Evolutionary conservation across 148 eudicot species (phyloP).

Genomic region (Diospyros lotus): DNA sequence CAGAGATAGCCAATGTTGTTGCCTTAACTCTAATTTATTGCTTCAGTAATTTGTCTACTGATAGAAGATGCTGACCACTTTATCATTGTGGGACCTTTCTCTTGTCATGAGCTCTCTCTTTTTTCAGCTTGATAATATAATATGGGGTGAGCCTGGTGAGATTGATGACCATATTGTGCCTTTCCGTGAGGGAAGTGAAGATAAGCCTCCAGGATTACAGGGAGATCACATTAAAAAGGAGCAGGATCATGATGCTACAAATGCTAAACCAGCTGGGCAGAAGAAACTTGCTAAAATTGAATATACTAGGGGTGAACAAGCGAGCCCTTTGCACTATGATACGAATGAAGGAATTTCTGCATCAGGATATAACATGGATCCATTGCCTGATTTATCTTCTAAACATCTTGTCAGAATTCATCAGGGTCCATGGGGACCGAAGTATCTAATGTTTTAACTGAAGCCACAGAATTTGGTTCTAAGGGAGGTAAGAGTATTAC

Average conservation of each 20-base stretch:
- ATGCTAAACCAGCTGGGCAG: slow-evolving; percentile 31
- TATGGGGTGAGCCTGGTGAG: slow-evolving; percentile 74
- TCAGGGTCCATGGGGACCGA: slow-evolving; percentile 32
- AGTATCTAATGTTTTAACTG: slow-evolving; percentile 24
- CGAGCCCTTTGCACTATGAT: slow-evolving; percentile 18
- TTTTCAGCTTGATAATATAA: slow-evolving; percentile 66
- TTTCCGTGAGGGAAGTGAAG: slow-evolving; percentile 49
- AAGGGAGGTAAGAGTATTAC: slow-evolving; percentile 9
- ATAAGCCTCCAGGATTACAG: slow-evolving; percentile 27
- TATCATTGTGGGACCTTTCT: not conserved
- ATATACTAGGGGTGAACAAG: slow-evolving; percentile 29
- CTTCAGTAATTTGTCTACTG: not conserved
- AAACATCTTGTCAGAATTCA: slow-evolving; percentile 35
- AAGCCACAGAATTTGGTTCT: slow-evolving; percentile 9
- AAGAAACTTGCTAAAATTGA: slow-evolving; percentile 21
- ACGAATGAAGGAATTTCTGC: slow-evolving; percentile 21
- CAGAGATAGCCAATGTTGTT: not conserved
- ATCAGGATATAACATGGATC: slow-evolving; percentile 20
- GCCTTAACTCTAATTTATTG: not conserved
- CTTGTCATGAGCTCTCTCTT: not conserved
- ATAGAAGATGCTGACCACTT: not conserved
- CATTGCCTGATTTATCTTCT: slow-evolving; percentile 33
- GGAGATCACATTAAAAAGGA: slow-evolving; percentile 36
- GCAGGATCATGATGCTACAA: slow-evolving; percentile 30
- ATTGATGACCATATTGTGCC: slow-evolving; percentile 76